Base-by-base conservation (phyloP, 164 flowering plant genomes). In the Sedum album region DNA sequence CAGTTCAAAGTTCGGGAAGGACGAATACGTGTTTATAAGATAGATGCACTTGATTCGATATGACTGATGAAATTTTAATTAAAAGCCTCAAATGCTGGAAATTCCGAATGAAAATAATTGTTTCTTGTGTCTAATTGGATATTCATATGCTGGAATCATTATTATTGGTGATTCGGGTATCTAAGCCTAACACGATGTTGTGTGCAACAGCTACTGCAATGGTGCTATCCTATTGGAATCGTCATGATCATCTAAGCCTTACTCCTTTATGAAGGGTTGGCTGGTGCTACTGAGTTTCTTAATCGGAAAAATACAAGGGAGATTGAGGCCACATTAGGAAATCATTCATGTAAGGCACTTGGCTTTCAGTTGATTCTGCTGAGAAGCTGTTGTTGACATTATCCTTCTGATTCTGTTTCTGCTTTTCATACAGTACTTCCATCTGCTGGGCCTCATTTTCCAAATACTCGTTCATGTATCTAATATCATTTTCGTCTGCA, bases 311-410 rank as follows among this genome's bases (percentile, higher is more conserved):
- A 20, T 55, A 55, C 5, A 6, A 25, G 30, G 61, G 62, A 57
- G 62, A 57, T 57, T 57, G 62, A 28, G 33, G 62, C 62, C 62
- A 57, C 23, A 57, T 53, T 53, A 33, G 62, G 7, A 26, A 57
- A 57, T 14, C 31, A 57, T 57, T 30, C 31, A 28, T 28, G 33
- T 5, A 2, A 33, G 62, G 33, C 30, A 25, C 33, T 28, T 4
- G 15, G n/a, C 9, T 57, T 26, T 33, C 33, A 57, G 62, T 57
- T 26, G 62, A 33, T 13, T 33, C 20, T 26, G 62, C 62, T 2
- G 20, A 30, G 62, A 11, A 9, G 33, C 31, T 11, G 33, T 28
- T 30, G 62, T 28, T 28, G 4, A 57, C 5, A 57, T 28, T 20
- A 26, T 13, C 20, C 10, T 30, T 30, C 18, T 57, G 62, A 9